Base-by-base conservation (phyloP, 768 basidiomycete genomes). In the Russula abietina region DNA sequence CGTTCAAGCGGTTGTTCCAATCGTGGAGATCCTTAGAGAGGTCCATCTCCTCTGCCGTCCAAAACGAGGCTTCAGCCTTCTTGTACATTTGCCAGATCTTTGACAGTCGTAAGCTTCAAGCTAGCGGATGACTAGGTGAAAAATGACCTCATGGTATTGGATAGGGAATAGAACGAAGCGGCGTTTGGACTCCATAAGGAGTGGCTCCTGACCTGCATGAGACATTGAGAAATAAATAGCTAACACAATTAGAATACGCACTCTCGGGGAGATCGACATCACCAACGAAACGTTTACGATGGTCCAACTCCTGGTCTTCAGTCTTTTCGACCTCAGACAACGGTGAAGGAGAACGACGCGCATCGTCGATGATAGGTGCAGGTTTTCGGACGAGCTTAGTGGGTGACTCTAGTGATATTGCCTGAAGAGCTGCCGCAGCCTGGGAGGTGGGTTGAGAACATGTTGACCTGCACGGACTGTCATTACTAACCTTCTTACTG, bases 1-100 rank as follows among this genome's bases (percentile, higher is more conserved):
- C 77, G 66, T 84, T 95, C 38, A 98, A 80, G 57, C 85, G 86
- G 69, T 81, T 80, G 62, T 85, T 83, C 95, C 94, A 98, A 76
- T 97, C 91, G 62, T 81, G 79, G 24, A 86, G 69, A 68, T 97
- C 94, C 64, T 93, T 83, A 19, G 89, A 91, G 4, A 96, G 84
- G 69, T 96, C 89, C 74, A 95, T 88, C 73, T 94, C 93, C 69
- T 94, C 92, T 0, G 88, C 91, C 0, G 92, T 94, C 93, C 93
- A 95, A 75, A 94, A 94, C 0, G 88, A 93, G 0, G 93, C 93
- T 69, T 98, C 85, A 0, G 94, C 93, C 69, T 91, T 88, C 77
- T 97, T 98, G 80, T 98, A 98, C 80, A 92, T 85, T 69, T 85
- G 85, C 94, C 94, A 97, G 68, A 97, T 93, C 92, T 96, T 43